Evolutionary conservation across 2,329 filamentous ascomycete species (phyloP), one percentile per base, ranked within the genome.

Genomic region (Cytospora schulzeri): DNA sequence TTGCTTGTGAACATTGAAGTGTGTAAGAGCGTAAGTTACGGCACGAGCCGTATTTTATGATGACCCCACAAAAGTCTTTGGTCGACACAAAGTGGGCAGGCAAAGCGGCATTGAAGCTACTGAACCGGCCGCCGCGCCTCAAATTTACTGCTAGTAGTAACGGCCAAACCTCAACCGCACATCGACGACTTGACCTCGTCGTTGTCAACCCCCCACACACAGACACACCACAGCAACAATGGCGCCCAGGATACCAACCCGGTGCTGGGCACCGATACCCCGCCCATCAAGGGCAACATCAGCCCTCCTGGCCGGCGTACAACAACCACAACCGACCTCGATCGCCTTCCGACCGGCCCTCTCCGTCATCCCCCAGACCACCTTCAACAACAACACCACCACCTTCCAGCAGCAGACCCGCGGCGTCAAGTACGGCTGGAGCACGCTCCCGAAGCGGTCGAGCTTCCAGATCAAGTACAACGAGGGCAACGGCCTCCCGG

Each of bases 351-450:
- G 69, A 69, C 54, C 72, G 68, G 65, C 61, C 60, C 74, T 78
- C 61, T 76, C 65, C 51, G 63, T 83, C 67, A 78, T 84, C 70
- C 78, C 81, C 57, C 78, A 77, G 61, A 80, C 77, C n/a, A n/a
- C n/a, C n/a, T n/a, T n/a, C n/a, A n/a, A n/a, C n/a, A n/a, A n/a
- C n/a, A n/a, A n/a, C 38, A 71, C 79, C 64, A 75, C 73, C 67
- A 29, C 28, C 60, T 38, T 63, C 35, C 63, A 61, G 48, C 57
- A 65, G 19, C 55, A 58, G 56, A 55, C 54, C 35, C 83, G 82
- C 72, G 79, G 81, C 73, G 80, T 86, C 72, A 82, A 85, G 68
- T 82, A 85, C 73, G 87, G 87, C 72, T 89, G 87, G 87, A 81
- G 79, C 63, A 89, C 86, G 3, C 71, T 71, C 62, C 68, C 72